Evolutionary conservation across 768 basidiomycete species (phyloP), one percentile per base, ranked within the genome.

Genomic region (Coprinopsis strossmayeri): DNA sequence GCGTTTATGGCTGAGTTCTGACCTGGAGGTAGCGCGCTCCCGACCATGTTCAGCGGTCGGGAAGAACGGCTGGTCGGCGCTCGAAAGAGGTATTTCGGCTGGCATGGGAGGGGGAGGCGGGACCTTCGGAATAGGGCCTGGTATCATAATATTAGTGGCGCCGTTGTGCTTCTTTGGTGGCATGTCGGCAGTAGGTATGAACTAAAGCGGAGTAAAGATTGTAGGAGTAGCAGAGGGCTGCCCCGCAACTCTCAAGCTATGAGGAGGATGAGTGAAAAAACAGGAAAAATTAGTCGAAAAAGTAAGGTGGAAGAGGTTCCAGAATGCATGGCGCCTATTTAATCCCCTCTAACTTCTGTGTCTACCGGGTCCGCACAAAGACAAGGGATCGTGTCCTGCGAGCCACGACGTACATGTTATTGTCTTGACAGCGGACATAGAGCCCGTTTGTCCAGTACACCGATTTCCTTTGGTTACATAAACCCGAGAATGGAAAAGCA

Each of bases 351-450:
- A n/a, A 32, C 15, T 25, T 26, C 38, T 21, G 17, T 49, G 48
- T 17, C 27, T 41, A n/a, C 15, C 46, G n/a, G 21, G 11, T n/a
- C 25, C 26, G 13, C 39, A 40, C 38, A 40, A 39, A 48, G 34
- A 34, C 7, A 21, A 26, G 26, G 39, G 20, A 10, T 34, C 5
- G 20, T 23, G 13, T 23, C 15, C 9, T 32, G 30, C 30, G 15
- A 38, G 17, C 45, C 48, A 11, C 3, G 24, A 5, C 5, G 9
- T n/a, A 15, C 15, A 2, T 23, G 13, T 18, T 50, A 50, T 50
- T 50, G 49, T 50, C 40, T 50, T 43, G 30, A 37, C 41, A 45
- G 49, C 49, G 49, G 49, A 44, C 42, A 44, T 45, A 50, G 40
- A 21, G 21, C 27, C 13, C 23, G 30, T 50, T 45, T 50, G 40